These are phyloP conservation scores for Vigna trinervia DNA, from an alignment of 306 rosid species.

Conservation along the genomic window DNA sequence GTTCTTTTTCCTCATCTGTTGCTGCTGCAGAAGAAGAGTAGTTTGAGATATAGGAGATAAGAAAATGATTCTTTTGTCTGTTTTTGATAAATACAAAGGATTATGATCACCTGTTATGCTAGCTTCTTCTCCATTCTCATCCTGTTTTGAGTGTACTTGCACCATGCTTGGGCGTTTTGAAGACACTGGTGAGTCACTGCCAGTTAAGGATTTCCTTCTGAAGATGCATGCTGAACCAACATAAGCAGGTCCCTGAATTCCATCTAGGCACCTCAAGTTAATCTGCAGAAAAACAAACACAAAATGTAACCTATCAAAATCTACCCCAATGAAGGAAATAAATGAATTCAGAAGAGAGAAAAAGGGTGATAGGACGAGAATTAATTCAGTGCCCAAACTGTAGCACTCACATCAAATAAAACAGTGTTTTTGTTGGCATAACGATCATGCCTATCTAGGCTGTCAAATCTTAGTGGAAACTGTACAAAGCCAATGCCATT, in stretches of 20 bases:
- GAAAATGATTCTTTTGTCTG: neutral
- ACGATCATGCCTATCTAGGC: conserved; percentile 88
- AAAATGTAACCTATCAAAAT: conserved; percentile 17
- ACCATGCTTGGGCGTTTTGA: conserved; percentile 72
- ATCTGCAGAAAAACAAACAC: conserved; percentile 58
- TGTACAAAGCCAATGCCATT: conserved; percentile 85
- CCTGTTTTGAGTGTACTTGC: conserved; percentile 79
- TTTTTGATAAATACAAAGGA: conserved; percentile 23
- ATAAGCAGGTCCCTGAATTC: conserved; percentile 93
- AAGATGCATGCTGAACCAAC: conserved; percentile 93
- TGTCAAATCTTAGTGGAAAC: conserved; percentile 91
- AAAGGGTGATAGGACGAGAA: neutral
- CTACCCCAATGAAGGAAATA: conserved; percentile 1
- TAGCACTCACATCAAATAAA: conserved; percentile 74
- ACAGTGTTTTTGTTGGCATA: conserved; percentile 96
- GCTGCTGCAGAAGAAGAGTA: conserved; percentile 45
- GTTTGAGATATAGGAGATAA: neutral
- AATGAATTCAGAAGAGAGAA: neutral
- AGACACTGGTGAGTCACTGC: conserved; percentile 78
- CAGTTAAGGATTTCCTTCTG: conserved; percentile 87
- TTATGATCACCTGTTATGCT: conserved; percentile 54
- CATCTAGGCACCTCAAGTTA: conserved; percentile 92
- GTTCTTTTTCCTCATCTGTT: conserved; percentile 72
- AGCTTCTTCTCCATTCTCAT: conserved; percentile 70
- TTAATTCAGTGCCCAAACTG: conserved; percentile 23